Base-by-base conservation (phyloP, 305 asterid genomes). In the Plantago lanceolata region DNA sequence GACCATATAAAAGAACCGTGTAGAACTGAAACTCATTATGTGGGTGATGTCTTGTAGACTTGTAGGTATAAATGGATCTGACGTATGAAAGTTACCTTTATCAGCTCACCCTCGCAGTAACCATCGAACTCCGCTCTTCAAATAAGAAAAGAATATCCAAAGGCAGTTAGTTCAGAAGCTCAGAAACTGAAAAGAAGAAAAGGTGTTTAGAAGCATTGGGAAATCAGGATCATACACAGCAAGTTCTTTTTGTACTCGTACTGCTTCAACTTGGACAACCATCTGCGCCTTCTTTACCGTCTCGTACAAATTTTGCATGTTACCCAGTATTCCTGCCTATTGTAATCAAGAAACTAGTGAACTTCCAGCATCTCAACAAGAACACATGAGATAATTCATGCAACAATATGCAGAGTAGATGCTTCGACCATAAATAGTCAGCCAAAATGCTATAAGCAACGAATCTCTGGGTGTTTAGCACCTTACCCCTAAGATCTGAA, bases 181-280 rank as follows among this genome's bases (percentile, higher is more conserved):
- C 13, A 8, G 48, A 56, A 64, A 55, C 50, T 29, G 16, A 13
- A 54, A 21, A 53, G 6, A 16, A 65, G 31, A 33, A 14, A 35
- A 48, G 35, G 53, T 21, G 58, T 51, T 40, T 15, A 55, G 31
- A 61, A 37, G 31, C 33, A 61, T 15, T 63, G 45, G 59, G 67
- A 68, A 20, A 61, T 49, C 3, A 54, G 58, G 75, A 69, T 74
- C 78, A 72, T 83, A 93, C 99, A 55, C 88, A 60, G 96, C 89
- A 28, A 93, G 99, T 76, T 93, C 99, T 76, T 93, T 90, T 66
- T 87, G 97, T 64, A 89, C 96, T 60, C 81, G 80, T 49, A 89
- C 97, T 50, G 97, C 98, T 83, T 93, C 98, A 57, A 93, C 98
- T 82, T 93, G 98, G 81, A 93, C 98, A 35, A 93, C 97, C 86